A percentile compares a stretch with the other conserved stretches of the same genome.
Conservation (phyloP, 2,329 filamentous ascomycete genomes). For the Pyrenophora seminiperda region DNA sequence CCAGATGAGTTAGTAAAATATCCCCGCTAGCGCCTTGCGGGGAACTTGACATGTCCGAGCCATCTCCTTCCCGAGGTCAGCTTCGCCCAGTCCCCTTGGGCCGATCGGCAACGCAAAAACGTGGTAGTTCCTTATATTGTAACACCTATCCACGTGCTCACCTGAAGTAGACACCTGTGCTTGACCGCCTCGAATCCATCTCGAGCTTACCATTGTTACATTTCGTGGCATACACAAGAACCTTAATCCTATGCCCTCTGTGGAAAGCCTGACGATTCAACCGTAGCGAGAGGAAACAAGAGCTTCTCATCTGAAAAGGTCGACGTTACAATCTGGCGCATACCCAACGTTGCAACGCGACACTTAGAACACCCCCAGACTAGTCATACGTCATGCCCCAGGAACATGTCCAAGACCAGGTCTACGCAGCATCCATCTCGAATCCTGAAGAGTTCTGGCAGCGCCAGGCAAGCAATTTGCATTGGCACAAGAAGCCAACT, state of each 20-base stretch:
- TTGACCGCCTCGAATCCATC: neutral
- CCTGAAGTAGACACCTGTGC: neutral
- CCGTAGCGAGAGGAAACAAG: too few relatives aligned
- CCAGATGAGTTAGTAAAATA: constrained; percentile 4
- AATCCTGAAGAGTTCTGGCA: constrained; percentile 77
- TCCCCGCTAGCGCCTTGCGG: constrained; percentile 14
- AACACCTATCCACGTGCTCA: too few relatives aligned
- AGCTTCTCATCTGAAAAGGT: too few relatives aligned
- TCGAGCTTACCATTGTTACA: too few relatives aligned
- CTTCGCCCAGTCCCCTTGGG: constrained; percentile 8
- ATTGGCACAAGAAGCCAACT: constrained; percentile 80
- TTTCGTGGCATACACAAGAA: too few relatives aligned
- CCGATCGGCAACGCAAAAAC: constrained; percentile 7
- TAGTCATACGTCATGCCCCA: constrained; percentile 2
- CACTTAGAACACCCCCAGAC: too few relatives aligned
- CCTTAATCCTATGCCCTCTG: too few relatives aligned
- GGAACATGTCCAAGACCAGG: constrained; percentile 53
- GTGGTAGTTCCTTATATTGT: too few relatives aligned
- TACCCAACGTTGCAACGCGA: too few relatives aligned
- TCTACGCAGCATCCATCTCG: constrained; percentile 64
- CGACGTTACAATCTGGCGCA: too few relatives aligned
- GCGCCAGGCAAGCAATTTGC: constrained; percentile 72
- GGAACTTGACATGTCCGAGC: constrained; percentile 7
- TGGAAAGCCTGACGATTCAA: too few relatives aligned
- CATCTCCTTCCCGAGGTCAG: constrained; percentile 12